Conservation (phyloP, 2,329 filamentous ascomycete genomes). For the Zymoseptoria pseudotritici region DNA sequence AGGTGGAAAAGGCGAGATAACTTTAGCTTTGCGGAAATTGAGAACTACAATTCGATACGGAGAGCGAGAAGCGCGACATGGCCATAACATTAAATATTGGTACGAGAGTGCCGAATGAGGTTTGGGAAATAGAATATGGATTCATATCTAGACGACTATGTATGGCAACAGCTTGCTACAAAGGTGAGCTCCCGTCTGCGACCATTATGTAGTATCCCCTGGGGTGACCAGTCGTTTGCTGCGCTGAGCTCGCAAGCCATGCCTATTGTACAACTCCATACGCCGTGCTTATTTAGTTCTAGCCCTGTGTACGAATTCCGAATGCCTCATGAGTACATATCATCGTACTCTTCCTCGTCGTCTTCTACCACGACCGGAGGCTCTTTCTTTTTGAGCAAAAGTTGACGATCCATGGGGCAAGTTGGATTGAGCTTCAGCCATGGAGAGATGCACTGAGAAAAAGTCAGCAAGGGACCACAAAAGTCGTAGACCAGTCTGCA, state of each 20-base stretch:
- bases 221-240: neutral
- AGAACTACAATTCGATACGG: neutral
- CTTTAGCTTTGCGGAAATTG: too few species aligned
- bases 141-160: too few species aligned
- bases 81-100: neutral
- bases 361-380: slow-evolving; percentile 37
- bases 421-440: slow-evolving; percentile 59
- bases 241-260: neutral
- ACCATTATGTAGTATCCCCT: neutral
- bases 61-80: neutral
- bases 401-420: slow-evolving; percentile 55
- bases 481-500: neutral
- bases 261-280: neutral
- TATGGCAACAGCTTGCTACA: too few species aligned
- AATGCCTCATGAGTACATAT: slow-evolving; percentile 39
- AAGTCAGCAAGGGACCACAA: neutral
- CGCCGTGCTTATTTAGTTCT: neutral
- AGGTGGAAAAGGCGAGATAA: neutral
- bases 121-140: too few species aligned
- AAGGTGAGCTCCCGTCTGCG: neutral
- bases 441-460: slow-evolving; percentile 47
- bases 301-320: neutral
- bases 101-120: too few species aligned
- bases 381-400: slow-evolving; percentile 45
- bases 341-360: slow-evolving; percentile 46